Evolutionary conservation across 2,329 filamentous ascomycete genomes (phyloP), one percentile per base, ranked within the genome.

Genomic region (Calonectria hawksworthii): DNA sequence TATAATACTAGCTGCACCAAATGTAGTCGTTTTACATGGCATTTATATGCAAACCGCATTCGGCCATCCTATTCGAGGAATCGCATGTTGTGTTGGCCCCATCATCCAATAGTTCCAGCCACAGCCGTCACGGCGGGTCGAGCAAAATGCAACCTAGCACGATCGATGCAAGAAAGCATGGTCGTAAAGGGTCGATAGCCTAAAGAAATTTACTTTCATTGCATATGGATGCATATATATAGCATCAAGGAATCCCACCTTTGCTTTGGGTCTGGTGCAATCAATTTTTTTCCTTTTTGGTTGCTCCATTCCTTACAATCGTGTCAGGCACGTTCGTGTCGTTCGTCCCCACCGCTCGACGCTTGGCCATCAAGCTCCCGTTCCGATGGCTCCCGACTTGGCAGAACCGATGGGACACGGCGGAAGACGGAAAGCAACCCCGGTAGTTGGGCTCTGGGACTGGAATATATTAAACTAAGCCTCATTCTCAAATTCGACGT

Each of bases 341-440:
- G 16, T 38, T 41, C 18, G 32, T 63, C 34, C 56, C 56, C 56
- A 41, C 56, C 56, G 23, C 34, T 11, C 6, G 9, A 34, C 34
- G 34, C 56, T 41, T 63, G 56, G 34, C 56, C 34, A 28, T 63
- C 56, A 41, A 26, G 56, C 56, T 65, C 34, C 67, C 30, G 68
- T 77, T 80, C 78, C 78, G 78, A 74, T 54, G 78, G 64, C 69
- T 71, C 78, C 78, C 78, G 78, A 79, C 51, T 52, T 44, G 30
- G 21, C 38, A 41, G 56, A 64, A 52, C 38, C n/a, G 34, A 36
- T 38, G 56, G 56, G 54, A 65, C 34, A 70, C 32, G 36, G 38
- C 59, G 61, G 50, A 66, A 47, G 44, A 41, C 68, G 68, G 68
- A 50, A 36, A 47, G 38, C 28, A 28, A 14, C 28, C 44, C 59